Percentiles rank a stretch among this genome's conserved stretches.
phyloP scores from a whole-genome alignment of 2,329 filamentous ascomycete species.

The Arthrocladium fulminans region DNA sequence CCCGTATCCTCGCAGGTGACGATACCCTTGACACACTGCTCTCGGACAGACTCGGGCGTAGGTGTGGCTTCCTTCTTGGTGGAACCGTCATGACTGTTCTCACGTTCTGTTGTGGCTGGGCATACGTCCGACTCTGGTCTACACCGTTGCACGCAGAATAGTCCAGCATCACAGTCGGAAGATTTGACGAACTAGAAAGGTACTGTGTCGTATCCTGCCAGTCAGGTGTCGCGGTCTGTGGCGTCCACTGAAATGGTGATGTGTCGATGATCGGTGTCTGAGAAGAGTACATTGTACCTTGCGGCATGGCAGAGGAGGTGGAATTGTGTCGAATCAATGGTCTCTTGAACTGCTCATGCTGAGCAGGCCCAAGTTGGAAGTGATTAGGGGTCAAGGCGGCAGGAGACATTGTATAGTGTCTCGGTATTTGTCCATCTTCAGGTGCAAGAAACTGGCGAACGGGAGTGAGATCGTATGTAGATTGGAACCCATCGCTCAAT shows the following conservation, averaged over 20 bases:
- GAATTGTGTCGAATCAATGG: background rate
- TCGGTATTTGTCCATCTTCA: background rate
- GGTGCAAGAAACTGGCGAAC: background rate
- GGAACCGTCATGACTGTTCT: slow-evolving; percentile 4
- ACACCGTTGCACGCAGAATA: background rate
- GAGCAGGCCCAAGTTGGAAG: background rate
- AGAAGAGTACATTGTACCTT: background rate
- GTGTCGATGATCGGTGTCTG: background rate
- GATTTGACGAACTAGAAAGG: background rate
- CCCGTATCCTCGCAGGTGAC: slow-evolving; percentile 4
- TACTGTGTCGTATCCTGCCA: background rate
- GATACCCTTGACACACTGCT: slow-evolving; percentile 2
- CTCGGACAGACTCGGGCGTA: slow-evolving; percentile 7
- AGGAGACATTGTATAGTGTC: background rate
- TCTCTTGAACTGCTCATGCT: slow-evolving; percentile 1
- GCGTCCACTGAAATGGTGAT: slow-evolving; percentile 5
- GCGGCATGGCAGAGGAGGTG: background rate
- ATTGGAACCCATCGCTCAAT: background rate
- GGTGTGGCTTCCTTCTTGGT: slow-evolving; percentile 2
- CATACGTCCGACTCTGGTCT: background rate
- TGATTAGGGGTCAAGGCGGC: background rate
- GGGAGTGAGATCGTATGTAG: background rate
- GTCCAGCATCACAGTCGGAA: background rate
- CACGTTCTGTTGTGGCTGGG: background rate
- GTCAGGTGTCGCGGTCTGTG: background rate